Percentiles rank a stretch among this genome's conserved stretches.
Evolutionary conservation across 257 asterid genomes (phyloP).

Genomic region (Solanum virginianum): DNA sequence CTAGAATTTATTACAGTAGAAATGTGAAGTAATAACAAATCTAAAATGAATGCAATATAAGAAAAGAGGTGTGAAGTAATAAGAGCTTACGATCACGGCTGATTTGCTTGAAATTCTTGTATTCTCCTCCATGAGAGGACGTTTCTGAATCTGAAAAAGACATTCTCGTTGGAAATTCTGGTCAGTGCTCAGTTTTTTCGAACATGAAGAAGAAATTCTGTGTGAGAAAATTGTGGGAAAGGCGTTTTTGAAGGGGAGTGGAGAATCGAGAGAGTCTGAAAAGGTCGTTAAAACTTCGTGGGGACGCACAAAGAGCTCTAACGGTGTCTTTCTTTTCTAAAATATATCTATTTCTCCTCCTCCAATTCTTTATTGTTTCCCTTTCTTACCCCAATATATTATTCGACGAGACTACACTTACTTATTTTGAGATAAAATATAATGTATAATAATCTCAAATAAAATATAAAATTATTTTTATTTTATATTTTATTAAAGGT

Average conservation of each 20-base stretch:
- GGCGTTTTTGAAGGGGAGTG: constrained; percentile 19
- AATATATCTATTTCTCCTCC: constrained; percentile 1
- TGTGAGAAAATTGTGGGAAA: constrained; percentile 14
- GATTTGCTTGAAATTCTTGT: constrained; percentile 74
- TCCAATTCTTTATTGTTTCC: background rate
- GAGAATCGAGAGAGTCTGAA: background rate
- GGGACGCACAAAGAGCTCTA: constrained; percentile 73
- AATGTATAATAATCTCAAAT: too few species aligned
- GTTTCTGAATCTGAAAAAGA: constrained; percentile 82
- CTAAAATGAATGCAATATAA: background rate
- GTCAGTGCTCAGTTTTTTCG: background rate
- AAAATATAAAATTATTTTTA: too few species aligned
- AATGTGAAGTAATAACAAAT: background rate
- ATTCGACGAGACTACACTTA: rapidly evolving
- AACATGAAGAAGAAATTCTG: background rate
- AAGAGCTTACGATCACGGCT: constrained; percentile 73
- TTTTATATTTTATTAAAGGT: too few species aligned
- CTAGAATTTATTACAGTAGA: background rate
- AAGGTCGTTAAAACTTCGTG: constrained; percentile 30
- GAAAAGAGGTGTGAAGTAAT: background rate
- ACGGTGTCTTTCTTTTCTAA: constrained; percentile 7
- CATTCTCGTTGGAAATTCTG: constrained; percentile 19
- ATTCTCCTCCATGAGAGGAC: constrained; percentile 71
- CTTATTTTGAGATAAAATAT: too few species aligned
- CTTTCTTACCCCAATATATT: background rate